Evolutionary conservation across 345 rosid genomes (phyloP), one percentile per base, ranked within the genome.

Genomic region (Toxicodendron radicans): DNA sequence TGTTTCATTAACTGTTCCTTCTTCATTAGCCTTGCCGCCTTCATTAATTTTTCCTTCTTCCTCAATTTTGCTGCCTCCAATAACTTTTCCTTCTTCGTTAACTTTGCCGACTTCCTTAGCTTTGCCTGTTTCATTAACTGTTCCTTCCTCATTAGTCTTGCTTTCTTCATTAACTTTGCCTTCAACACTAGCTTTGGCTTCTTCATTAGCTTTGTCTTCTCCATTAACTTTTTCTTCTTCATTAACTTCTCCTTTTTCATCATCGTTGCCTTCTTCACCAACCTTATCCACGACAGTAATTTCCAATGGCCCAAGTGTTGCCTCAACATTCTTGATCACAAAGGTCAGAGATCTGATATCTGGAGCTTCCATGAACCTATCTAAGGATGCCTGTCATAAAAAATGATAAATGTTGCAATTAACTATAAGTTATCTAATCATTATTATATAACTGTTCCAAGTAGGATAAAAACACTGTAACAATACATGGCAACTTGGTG

Each of bases 241-340:
- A 75, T 63, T 65, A 66, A 11, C 51, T 65, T 53, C 33, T 3
- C 4, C 49, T 32, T 2, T 14, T 20, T 23, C 73, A 69, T 14
- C 16, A 23, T 35, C 48, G 1, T 68, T 33, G 53, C 35, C 64
- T 58, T 73, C 56, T 73, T 65, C 72, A 45, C n/a, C 43, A 57
- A 7, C 53, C 54, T 45, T 51, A 12, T 49, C 23, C 46, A 61
- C 48, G 11, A 56, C 18, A 66, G 20, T 79, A 78, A 78, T 77
- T 74, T 79, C 81, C 58, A 87, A 46, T 38, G 92, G 88, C 71
- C 88, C 91, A 72, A 90, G 85, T 84, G 83, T 84, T 73, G 88
- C 87, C 72, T 92, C 98, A 71, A 84, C 73, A 75, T 86, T 87
- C 85, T 87, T 94, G 70, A 92, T 82, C 16, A 73, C 84, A 27